These are phyloP conservation scores for Melastoma malabathricum DNA, from an alignment of 345 rosid genomes.

Conservation along the genomic window DNA sequence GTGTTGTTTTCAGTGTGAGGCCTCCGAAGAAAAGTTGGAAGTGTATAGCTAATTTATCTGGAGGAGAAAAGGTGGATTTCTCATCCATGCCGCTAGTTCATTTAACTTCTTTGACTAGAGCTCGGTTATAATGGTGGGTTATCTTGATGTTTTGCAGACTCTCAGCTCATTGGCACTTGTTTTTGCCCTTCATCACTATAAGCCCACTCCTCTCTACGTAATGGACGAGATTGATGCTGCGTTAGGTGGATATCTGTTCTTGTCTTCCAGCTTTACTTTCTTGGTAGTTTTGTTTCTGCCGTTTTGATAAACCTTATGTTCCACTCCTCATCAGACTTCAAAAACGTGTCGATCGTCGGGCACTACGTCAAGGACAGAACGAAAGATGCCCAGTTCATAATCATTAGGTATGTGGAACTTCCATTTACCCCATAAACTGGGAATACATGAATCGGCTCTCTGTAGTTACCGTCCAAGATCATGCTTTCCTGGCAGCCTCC, in stretches of 20 bases:
- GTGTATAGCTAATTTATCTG: constrained; percentile 87
- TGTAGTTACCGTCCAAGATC: background rate
- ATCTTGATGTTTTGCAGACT: constrained; percentile 38
- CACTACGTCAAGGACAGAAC: constrained; percentile 97
- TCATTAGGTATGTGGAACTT: constrained; percentile 47
- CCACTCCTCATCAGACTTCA: constrained; percentile 53
- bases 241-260: constrained; percentile 31
- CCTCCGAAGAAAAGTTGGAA: constrained; percentile 99
- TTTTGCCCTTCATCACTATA: constrained; percentile 98
- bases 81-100: background rate
- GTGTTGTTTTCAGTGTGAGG: constrained; percentile 94
- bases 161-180: constrained; percentile 94
- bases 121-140: background rate
- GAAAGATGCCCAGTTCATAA: constrained; percentile 87
- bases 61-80: constrained; percentile 80
- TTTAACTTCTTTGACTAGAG: background rate
- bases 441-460: too few species aligned
- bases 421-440: too few species aligned
- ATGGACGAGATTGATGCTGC: constrained; percentile 99
- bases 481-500: constrained; percentile 43
- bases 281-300: constrained; percentile 2
- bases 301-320: background rate
- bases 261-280: background rate
- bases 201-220: constrained; percentile 95
- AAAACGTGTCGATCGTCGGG: constrained; percentile 95